These are phyloP conservation scores for Candida jianshihensis DNA, from an alignment of 805 yeast genomes.

Conservation along the genomic window DNA sequence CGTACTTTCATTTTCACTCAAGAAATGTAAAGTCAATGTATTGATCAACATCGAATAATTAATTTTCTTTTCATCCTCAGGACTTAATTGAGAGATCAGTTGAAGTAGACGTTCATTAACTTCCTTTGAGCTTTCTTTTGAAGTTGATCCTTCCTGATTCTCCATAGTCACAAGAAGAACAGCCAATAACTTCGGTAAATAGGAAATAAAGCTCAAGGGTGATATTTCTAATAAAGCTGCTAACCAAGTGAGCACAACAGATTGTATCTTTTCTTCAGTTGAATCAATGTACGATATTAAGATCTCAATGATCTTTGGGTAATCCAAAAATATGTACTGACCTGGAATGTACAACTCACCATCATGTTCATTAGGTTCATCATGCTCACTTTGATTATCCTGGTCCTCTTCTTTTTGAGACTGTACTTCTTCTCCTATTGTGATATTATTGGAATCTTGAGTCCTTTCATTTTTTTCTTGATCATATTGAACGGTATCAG, in stretches of 20 bases:
- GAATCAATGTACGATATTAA: conserved; percentile 69
- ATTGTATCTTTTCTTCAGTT: conserved; percentile 67
- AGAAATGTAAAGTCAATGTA: conserved; percentile 64
- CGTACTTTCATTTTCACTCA: conserved; percentile 72
- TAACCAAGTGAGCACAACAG: conserved; percentile 79
- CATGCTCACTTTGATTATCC: conserved; percentile 1
- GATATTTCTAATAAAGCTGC: conserved; percentile 64
- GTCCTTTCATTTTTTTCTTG: neutral
- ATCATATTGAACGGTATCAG: neutral
- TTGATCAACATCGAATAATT: conserved; percentile 59
- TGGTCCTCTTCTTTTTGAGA: neutral
- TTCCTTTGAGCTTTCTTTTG: conserved; percentile 46
- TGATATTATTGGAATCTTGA: too few species aligned
- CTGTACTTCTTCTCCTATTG: conserved; percentile 22
- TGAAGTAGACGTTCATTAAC: conserved; percentile 53
- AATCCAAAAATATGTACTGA: conserved; percentile 79
- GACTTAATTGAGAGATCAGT: conserved; percentile 28
- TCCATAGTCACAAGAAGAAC: conserved; percentile 60
- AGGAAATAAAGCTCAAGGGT: conserved; percentile 67
- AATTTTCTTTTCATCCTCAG: conserved; percentile 25
- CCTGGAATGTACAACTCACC: conserved; percentile 62
- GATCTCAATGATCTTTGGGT: conserved; percentile 72
- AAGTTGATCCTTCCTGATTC: conserved; percentile 31
- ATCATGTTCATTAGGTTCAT: conserved; percentile 24
- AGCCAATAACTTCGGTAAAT: conserved; percentile 67